phyloP scores from a whole-genome alignment of 352 stramenopile species.

The Hyaloperonospora brassicae region DNA sequence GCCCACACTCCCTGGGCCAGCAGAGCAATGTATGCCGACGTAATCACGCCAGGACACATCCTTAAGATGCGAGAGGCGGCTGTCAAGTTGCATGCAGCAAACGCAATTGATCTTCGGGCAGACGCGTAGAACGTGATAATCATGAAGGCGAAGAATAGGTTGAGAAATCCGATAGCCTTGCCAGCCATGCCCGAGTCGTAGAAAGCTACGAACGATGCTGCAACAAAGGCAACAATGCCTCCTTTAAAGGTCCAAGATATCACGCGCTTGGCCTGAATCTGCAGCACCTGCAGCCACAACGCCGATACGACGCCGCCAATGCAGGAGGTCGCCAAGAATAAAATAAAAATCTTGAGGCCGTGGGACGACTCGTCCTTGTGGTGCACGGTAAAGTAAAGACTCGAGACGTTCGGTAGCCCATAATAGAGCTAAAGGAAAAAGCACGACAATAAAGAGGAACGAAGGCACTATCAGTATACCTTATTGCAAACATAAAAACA shows the following conservation, averaged over 20 bases:
- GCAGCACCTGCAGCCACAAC: conserved; percentile 69
- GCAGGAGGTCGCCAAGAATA: conserved; percentile 57
- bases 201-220: conserved; percentile 48
- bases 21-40: conserved; percentile 56
- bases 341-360: conserved; percentile 60
- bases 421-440: conserved; percentile 39
- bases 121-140: conserved; percentile 62
- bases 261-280: conserved; percentile 57
- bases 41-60: conserved; percentile 67
- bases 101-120: conserved; percentile 59
- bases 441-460: too few relatives aligned
- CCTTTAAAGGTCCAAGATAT: conserved; percentile 64
- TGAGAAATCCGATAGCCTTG: conserved; percentile 76
- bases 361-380: conserved; percentile 50
- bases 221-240: conserved; percentile 50
- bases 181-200: conserved; percentile 61
- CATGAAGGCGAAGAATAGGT: conserved; percentile 63
- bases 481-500: too few relatives aligned
- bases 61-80: conserved; percentile 62
- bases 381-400: conserved; percentile 77
- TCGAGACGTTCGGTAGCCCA: conserved; percentile 63
- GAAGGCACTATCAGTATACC: too few relatives aligned
- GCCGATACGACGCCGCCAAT: conserved; percentile 60
- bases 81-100: conserved; percentile 71
- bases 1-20: conserved; percentile 59